phyloP scores from a whole-genome alignment of 2,329 filamentous ascomycete species.

The Phyllosticta citribraziliensis region DNA sequence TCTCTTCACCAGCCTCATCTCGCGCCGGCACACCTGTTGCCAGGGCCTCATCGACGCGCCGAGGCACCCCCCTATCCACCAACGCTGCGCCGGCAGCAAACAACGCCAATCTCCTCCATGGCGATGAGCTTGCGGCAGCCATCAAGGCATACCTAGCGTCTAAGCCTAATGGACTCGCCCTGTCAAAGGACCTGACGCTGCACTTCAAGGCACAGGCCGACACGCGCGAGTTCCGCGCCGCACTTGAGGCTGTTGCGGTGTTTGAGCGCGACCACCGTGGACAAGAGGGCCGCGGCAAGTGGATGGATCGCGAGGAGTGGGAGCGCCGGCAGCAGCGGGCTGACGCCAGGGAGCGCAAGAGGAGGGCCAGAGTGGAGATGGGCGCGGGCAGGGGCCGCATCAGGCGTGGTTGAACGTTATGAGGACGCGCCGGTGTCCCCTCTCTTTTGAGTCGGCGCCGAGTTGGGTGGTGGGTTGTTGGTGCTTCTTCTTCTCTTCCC shows the following conservation, averaged over 20 bases:
- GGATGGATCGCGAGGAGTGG: neutral
- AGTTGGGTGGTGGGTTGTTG: neutral
- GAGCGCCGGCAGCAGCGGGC: neutral
- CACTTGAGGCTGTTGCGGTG: neutral
- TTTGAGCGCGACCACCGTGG: neutral
- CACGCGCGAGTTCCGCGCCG: neutral
- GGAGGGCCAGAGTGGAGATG: neutral
- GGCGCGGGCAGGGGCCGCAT: neutral
- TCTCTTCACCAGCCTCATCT: conserved; percentile 33
- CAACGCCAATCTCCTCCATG: conserved; percentile 22
- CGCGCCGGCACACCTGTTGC: conserved; percentile 29
- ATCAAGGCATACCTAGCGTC: conserved; percentile 70
- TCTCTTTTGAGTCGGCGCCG: neutral
- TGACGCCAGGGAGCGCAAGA: neutral
- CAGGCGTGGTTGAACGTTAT: neutral
- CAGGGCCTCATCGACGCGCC: conserved; percentile 21
- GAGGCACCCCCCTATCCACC: conserved; percentile 17
- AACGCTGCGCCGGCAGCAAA: neutral
- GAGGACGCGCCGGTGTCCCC: neutral
- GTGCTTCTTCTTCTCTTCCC: neutral
- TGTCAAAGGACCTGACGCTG: conserved; percentile 77
- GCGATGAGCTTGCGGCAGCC: conserved; percentile 36
- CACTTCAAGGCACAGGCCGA: conserved; percentile 48
- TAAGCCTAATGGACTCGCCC: conserved; percentile 64
- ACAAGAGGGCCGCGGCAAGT: neutral